Base-by-base conservation (phyloP, 352 stramenopile species). In the Globisporangium acanthophoron region DNA sequence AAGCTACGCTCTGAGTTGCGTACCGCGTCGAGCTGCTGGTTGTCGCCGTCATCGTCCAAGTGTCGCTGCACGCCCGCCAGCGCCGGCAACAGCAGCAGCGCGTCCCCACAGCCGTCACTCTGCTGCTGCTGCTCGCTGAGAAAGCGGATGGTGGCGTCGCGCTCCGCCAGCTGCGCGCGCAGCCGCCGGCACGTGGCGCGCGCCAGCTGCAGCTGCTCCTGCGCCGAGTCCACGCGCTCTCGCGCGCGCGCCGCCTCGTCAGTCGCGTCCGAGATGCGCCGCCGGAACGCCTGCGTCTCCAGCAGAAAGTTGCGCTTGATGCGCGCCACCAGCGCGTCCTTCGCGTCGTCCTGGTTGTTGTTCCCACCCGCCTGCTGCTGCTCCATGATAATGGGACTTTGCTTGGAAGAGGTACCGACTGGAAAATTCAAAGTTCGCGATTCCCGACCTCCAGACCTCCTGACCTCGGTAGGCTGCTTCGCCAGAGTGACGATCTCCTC, bases 271-370 rank as follows among this genome's bases (percentile, higher is more conserved):
- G 63, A 21, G 9, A 84, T 80, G 46, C 69, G 70, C 18, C 71
- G 65, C 2, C 59, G 69, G 52, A 81, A 83, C 13, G 55, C 59
- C 41, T 85, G 69, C n/a, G 71, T 78, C 61, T 90, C 78, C 18
- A 74, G 55, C 15, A 79, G 62, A 31, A 85, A 88, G 39, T 78
- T 84, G 37, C 74, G 64, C 54, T 84, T 87, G 56, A 87, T 88
- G 52, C 62, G 76, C 24, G 64, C 62, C 5, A 85, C 58, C 3
- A 84, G 55, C 29, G 54, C 47, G 53, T 57, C 35, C 15, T 56
- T 65, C 1, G 45, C 18, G 37, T 40, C 35, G 18, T 20, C 5
- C 41, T 5, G 15, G 0, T 46, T 15, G 13, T 46, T 15, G 18
- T 46, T 46, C 5, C 12, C 41, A 15, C 5, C 41, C 37, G 24